Percentiles rank a stretch among this genome's conserved stretches.
These are phyloP conservation scores for Heliamphora exappendiculata DNA, from an alignment of 148 eudicot genomes.

Conservation along the genomic window DNA sequence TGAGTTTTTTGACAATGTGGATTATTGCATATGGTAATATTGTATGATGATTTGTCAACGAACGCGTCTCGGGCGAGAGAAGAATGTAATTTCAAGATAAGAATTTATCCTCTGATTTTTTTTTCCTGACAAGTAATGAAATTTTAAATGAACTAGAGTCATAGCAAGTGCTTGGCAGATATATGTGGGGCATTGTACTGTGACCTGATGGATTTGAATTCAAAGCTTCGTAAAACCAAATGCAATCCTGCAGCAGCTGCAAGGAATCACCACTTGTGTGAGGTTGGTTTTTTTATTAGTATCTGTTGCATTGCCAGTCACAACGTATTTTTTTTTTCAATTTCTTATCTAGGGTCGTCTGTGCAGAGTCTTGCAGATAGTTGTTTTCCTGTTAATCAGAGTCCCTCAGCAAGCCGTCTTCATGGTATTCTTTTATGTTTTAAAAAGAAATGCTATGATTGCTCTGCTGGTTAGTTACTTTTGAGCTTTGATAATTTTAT, in stretches of 20 bases:
- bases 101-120: no score
- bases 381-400: constrained; percentile 69
- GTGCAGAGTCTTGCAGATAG: constrained; percentile 73
- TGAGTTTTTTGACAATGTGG: neutral
- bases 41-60: neutral
- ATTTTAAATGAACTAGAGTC: constrained; percentile 43
- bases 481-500: neutral
- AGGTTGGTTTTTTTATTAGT: constrained; percentile 43
- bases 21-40: neutral
- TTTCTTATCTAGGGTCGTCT: constrained; percentile 6
- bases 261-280: constrained; percentile 79
- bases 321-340: neutral
- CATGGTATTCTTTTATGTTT: constrained; percentile 49
- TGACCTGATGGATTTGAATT: constrained; percentile 49
- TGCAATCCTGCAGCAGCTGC: constrained; percentile 90
- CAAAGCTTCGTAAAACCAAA: constrained; percentile 44
- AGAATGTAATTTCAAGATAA: no score
- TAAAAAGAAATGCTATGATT: neutral
- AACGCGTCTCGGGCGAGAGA: no score
- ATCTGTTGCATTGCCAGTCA: constrained; percentile 10
- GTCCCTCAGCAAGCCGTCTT: constrained; percentile 77
- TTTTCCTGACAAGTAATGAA: neutral
- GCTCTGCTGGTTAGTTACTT: constrained; percentile 7
- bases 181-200: constrained; percentile 91
- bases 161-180: constrained; percentile 85